A percentile compares a stretch with the other conserved stretches of the same genome.
Evolutionary conservation across 2,329 filamentous ascomycete genomes (phyloP).

Genomic region (Onygena corvina): DNA sequence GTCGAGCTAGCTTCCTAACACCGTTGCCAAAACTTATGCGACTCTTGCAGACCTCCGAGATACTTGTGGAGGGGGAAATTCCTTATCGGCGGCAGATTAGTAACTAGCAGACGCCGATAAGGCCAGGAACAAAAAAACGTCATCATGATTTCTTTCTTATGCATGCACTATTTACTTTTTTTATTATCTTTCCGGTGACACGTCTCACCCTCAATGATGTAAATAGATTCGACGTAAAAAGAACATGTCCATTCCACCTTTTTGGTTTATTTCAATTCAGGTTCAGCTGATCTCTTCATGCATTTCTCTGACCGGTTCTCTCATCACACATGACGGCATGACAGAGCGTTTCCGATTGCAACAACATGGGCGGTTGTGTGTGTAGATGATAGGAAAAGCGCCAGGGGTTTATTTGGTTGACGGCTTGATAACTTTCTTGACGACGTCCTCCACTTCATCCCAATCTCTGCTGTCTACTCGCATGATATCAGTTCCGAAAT

Average conservation of each 20-base stretch:
- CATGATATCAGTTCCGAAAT: constrained; percentile 70
- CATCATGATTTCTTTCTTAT: background rate
- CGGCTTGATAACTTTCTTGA: constrained; percentile 67
- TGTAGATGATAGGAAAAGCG: background rate
- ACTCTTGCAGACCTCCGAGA: background rate
- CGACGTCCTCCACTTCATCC: constrained; percentile 73
- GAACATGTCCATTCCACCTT: background rate
- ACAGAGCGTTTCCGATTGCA: too few relatives aligned
- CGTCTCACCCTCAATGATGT: background rate
- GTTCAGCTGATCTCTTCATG: too few relatives aligned
- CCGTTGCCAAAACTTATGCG: constrained; percentile 11
- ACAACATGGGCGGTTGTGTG: too few relatives aligned
- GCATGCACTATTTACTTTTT: background rate
- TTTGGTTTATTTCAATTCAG: background rate
- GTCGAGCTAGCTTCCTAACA: background rate
- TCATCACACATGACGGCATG: background rate
- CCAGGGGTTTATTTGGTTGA: background rate
- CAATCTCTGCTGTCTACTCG: constrained; percentile 76
- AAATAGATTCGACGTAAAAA: background rate
- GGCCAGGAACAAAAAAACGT: background rate
- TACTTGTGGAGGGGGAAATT: background rate
- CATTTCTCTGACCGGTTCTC: background rate
- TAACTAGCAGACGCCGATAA: constrained; percentile 2
- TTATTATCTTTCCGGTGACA: background rate
- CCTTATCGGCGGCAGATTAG: background rate